Conservation (phyloP, 2,329 filamentous ascomycete genomes). For the Pseudocercospora macadamiae region DNA sequence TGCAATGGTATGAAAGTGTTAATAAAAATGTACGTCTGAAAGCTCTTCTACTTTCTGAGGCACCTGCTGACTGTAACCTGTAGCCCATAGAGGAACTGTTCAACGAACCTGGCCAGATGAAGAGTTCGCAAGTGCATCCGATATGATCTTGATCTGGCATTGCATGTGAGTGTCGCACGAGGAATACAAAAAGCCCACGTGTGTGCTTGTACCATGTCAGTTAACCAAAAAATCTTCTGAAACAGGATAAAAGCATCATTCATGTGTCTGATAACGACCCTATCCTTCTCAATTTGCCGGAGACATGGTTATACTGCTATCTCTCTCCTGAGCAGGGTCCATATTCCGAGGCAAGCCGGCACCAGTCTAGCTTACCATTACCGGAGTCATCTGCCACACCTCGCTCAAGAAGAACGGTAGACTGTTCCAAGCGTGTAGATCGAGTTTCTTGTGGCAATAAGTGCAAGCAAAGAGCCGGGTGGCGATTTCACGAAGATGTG, state of each 20-base stretch:
- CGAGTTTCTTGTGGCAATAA: background rate
- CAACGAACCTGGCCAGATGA: conserved; percentile 30
- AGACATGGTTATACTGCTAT: background rate
- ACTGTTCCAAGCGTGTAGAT: background rate
- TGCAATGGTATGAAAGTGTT: conserved; percentile 38
- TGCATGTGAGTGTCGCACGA: background rate
- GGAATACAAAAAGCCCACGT: no score
- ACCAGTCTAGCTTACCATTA: background rate
- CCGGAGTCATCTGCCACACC: background rate
- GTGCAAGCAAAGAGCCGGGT: background rate
- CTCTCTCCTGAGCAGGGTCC: background rate
- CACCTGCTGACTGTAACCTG: no score
- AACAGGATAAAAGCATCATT: background rate
- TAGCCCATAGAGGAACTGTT: conserved; percentile 30
- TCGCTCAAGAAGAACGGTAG: background rate
- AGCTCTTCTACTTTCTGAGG: no score
- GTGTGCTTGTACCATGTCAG: no score
- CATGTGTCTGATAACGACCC: background rate
- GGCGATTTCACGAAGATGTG: background rate
- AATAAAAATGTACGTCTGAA: no score
- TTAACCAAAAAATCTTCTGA: background rate
- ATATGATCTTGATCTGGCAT: conserved; percentile 16
- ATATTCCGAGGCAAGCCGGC: background rate
- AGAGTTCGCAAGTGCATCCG: conserved; percentile 26
- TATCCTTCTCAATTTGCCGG: background rate